A percentile compares a stretch with the other conserved stretches of the same genome.
Conservation (phyloP, 805 yeast genomes). For the Lipomyces lipofer region DNA sequence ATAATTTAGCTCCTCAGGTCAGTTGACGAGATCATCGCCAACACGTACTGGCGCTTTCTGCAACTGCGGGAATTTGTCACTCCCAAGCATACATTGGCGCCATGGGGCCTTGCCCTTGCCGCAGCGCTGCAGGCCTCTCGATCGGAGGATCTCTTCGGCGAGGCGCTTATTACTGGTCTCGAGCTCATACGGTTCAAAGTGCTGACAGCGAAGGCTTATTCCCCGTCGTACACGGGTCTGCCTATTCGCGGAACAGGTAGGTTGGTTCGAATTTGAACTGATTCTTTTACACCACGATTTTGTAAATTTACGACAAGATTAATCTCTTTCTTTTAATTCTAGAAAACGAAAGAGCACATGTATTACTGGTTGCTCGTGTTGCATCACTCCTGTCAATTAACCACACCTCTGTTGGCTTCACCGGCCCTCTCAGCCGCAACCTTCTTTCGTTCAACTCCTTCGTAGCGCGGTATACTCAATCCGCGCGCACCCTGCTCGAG, state of each 20-base stretch:
- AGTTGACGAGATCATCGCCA: conserved; percentile 14
- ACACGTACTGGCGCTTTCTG: conserved; percentile 20
- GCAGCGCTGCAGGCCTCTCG: conserved; percentile 44
- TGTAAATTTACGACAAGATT: too few species aligned
- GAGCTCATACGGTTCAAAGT: conserved; percentile 33
- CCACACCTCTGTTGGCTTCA: conserved; percentile 56
- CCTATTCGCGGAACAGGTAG: conserved; percentile 39
- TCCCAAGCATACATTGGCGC: conserved; percentile 26
- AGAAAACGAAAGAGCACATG: conserved; percentile 39
- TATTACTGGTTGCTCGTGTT: conserved; percentile 51
- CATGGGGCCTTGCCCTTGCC: conserved; percentile 54
- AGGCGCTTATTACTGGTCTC: conserved; percentile 33
- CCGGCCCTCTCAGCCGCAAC: conserved; percentile 70
- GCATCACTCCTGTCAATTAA: conserved; percentile 49
- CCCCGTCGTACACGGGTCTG: conserved; percentile 40
- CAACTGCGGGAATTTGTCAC: conserved; percentile 30
- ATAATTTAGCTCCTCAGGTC: too few species aligned
- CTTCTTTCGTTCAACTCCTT: conserved; percentile 68
- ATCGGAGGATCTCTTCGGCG: conserved; percentile 38
- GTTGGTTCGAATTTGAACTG: neutral
- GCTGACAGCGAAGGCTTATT: conserved; percentile 38
- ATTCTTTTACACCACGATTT: neutral
- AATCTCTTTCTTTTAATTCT: too few species aligned
- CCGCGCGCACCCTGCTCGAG: conserved; percentile 57
- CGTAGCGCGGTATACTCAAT: conserved; percentile 52